Evolutionary conservation across 2,329 filamentous ascomycete species (phyloP).

Genomic region (Xylariaceae sp.): DNA sequence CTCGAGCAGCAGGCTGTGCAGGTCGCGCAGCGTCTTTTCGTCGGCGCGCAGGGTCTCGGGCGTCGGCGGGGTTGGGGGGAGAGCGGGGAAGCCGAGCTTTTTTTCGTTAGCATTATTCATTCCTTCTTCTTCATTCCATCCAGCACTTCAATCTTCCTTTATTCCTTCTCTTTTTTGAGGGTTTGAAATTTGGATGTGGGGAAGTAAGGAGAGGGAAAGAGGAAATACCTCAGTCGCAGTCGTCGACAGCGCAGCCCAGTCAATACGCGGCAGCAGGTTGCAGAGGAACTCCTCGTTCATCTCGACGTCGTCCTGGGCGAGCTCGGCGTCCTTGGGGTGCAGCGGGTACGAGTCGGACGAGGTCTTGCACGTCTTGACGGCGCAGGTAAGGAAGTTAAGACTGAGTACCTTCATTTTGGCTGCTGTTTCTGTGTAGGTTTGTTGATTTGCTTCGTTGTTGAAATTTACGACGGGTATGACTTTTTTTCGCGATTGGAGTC

Average conservation of each 20-base stretch:
- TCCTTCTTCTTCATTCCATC: not conserved
- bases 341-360: conserved; percentile 77
- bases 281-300: conserved; percentile 73
- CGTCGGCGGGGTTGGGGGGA: conserved; percentile 61
- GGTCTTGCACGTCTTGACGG: conserved; percentile 88
- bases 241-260: conserved; percentile 75
- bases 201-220: not conserved
- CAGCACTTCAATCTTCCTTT: not conserved
- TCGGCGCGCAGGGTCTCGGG: conserved; percentile 58
- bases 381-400: conserved; percentile 94
- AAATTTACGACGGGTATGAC: not conserved
- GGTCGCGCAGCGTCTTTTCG: conserved; percentile 66
- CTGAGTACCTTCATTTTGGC: conserved; percentile 86
- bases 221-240: conserved; percentile 67
- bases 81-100: conserved; percentile 71
- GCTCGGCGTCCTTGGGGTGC: conserved; percentile 85
- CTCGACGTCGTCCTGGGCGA: conserved; percentile 78
- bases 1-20: conserved; percentile 80
- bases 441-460: not conserved
- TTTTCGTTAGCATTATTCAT: not conserved
- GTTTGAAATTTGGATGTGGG: too few relatives aligned
- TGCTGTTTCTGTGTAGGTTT: not conserved
- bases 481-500: not conserved
- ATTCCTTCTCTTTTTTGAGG: not conserved
- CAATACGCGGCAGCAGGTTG: conserved; percentile 80